Evolutionary conservation across 2,329 filamentous ascomycete genomes (phyloP), one percentile per base, ranked within the genome.

Genomic region (Mycosphaerella sp.): DNA sequence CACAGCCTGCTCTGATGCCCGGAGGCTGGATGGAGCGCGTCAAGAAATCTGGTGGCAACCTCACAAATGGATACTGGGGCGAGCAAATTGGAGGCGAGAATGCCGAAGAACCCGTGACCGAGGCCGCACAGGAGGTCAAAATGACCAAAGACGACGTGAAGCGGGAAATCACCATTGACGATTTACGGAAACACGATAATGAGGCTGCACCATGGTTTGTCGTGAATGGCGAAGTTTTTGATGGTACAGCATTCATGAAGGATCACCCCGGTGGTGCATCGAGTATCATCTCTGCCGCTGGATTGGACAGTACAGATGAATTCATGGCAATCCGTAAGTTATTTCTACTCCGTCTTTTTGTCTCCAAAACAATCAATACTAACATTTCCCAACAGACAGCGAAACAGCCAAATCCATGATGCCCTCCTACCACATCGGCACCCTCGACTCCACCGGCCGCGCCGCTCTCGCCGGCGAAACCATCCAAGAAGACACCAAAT

Each of bases 1-100:
- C 89, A 2, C 86, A 90, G 59, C 88, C 90, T 6, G 84, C 85
- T 0, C 70, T 89, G 38, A 84, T 85, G 60, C 79, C 86, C 0
- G 87, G 87, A 11, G 91, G 91, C 0, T 96, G 91, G 91, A 95
- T 96, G 91, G 89, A 95, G 65, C 79, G 85, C 12, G 85, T 93
- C 23, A 95, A 95, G 71, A 89, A 88, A 60, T 76, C 78, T 0
- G 90, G 91, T 1, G 89, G 89, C 0, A 83, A 95, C 65, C 74
- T 95, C 14, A 76, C 79, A 6, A 95, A 95, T 62, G 87, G 88
- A 0, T 85, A 84, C 65, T 95, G 91, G 89, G 91, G 90, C 6
- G 89, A 95, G 67, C 82, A 76, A 57, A 70, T 82, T 38, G 76
- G 78, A 2, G 81, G 80, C 1, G 78, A 76, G 48, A 73, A 75